Evolutionary conservation across 129 eudicot genomes (phyloP).

Genomic region (Logfia minima): DNA sequence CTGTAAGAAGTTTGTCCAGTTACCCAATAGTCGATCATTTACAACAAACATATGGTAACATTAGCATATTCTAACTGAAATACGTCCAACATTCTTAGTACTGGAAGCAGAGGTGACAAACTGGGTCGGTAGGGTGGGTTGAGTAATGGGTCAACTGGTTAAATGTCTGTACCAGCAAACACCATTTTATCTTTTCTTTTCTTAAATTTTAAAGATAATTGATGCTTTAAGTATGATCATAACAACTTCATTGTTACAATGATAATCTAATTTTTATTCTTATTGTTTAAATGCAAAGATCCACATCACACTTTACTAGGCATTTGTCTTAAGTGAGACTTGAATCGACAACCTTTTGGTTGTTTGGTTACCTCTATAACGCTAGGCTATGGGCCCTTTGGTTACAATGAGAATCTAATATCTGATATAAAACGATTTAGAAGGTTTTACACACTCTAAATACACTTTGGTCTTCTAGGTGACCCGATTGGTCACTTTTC

Average conservation of each 20-base stretch:
- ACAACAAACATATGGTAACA: not conserved
- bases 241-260: not conserved
- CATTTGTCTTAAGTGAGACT: not conserved
- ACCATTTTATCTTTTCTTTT: too few species aligned
- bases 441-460: not conserved
- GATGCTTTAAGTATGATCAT: too few species aligned
- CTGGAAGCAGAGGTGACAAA: constrained; percentile 2
- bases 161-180: too few species aligned
- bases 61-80: not conserved
- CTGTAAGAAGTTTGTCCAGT: constrained; percentile 37
- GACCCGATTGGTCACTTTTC: not conserved
- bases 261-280: not conserved
- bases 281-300: not conserved
- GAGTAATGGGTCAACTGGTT: too few species aligned
- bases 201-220: too few species aligned
- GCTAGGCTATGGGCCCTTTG: too few species aligned
- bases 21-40: not conserved
- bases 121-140: too few species aligned
- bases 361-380: too few species aligned
- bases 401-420: not conserved
- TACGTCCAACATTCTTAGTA: not conserved
- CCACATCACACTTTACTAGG: not conserved
- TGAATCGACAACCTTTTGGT: not conserved
- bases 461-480: not conserved
- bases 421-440: not conserved